Evolutionary conservation across 176 grass and related monocot genomes (phyloP).

Genomic region (Raddia distichophylla): DNA sequence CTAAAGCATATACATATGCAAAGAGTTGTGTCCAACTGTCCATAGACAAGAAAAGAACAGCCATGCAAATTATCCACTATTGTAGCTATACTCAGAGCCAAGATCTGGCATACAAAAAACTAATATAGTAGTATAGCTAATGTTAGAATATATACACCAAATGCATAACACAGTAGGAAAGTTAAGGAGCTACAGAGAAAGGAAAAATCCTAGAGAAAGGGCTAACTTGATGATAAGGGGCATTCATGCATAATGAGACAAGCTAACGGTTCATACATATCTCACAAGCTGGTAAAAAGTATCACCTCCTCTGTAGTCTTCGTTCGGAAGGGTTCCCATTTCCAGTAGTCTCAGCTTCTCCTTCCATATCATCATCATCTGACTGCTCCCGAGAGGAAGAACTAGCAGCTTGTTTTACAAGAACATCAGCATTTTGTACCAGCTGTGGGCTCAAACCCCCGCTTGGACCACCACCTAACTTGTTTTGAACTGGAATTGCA

Average conservation of each 20-base stretch:
- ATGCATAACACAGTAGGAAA: not conserved
- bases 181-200: not conserved
- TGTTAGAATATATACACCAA: not conserved
- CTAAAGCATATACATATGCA: not conserved
- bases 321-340: slow-evolving; percentile 60
- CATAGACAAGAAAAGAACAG: not conserved
- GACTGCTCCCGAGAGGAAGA: slow-evolving; percentile 76
- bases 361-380: slow-evolving; percentile 88
- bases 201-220: not conserved
- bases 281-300: slow-evolving; percentile 1
- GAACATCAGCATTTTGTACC: slow-evolving; percentile 59
- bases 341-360: slow-evolving; percentile 75
- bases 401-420: slow-evolving; percentile 72
- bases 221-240: not conserved
- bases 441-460: slow-evolving; percentile 41
- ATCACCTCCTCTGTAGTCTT: slow-evolving; percentile 76
- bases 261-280: not conserved
- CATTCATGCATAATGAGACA: not conserved
- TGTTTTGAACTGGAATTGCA: slow-evolving; percentile 57
- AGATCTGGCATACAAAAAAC: not conserved
- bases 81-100: not conserved
- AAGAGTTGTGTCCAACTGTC: not conserved
- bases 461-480: slow-evolving; percentile 40
- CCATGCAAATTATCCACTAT: slow-evolving; percentile 15
- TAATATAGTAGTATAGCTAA: not conserved